Conservation (phyloP, 2,329 filamentous ascomycete genomes). For the Diaporthe ampelina region DNA sequence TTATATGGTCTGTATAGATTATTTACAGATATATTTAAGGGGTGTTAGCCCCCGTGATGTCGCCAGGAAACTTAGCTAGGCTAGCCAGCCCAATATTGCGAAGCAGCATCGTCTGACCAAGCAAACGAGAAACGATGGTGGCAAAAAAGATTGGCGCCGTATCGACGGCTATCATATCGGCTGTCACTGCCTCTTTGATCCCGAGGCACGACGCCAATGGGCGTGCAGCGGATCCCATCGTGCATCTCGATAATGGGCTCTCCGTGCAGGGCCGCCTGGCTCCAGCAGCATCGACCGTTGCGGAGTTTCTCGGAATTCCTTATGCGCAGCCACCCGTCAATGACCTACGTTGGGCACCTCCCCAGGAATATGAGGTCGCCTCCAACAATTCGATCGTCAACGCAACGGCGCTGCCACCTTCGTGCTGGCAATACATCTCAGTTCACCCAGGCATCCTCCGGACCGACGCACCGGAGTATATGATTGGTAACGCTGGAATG, state of each 20-base stretch:
- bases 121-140: neutral
- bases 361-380: constrained; percentile 44
- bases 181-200: constrained; percentile 5
- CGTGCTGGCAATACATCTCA: constrained; percentile 34
- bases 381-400: constrained; percentile 49
- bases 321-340: constrained; percentile 54
- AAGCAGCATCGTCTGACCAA: constrained; percentile 2
- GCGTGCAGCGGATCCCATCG: neutral
- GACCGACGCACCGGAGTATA: constrained; percentile 45
- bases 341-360: constrained; percentile 49
- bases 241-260: constrained; percentile 27
- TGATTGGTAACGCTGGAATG: constrained; percentile 43
- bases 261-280: constrained; percentile 23
- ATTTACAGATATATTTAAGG: constrained; percentile 1
- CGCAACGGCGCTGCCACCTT: constrained; percentile 47
- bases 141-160: neutral
- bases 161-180: constrained; percentile 3
- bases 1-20: neutral
- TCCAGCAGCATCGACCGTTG: constrained; percentile 42
- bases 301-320: constrained; percentile 55
- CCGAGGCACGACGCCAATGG: neutral
- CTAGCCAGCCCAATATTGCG: neutral
- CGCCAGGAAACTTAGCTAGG: neutral
- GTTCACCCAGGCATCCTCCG: constrained; percentile 21
- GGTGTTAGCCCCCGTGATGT: no score